Percentiles rank a stretch among this genome's conserved stretches.
phyloP scores from a whole-genome alignment of 2,329 filamentous ascomycete genomes.

The Aspergillus thermomutatus region DNA sequence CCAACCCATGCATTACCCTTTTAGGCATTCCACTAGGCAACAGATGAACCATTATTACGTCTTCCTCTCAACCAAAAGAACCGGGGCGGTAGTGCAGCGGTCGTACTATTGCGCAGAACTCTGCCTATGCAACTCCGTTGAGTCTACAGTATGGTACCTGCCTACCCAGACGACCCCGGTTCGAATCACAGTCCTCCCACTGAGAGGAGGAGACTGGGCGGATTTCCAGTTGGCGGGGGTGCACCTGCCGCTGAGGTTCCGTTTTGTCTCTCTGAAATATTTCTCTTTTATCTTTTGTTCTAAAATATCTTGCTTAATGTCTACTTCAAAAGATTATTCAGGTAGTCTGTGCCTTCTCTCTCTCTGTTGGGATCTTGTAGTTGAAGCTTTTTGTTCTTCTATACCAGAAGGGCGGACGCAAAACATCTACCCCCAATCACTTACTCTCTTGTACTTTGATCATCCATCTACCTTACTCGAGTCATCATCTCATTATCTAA shows the following conservation, averaged over 20 bases:
- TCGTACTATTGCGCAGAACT: background rate
- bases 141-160: background rate
- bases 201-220: background rate
- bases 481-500: no score
- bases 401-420: background rate
- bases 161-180: background rate
- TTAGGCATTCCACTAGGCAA: background rate
- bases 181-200: background rate
- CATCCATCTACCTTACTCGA: no score
- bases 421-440: no score
- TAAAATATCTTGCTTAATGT: background rate
- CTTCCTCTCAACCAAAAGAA: background rate
- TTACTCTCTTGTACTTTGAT: no score
- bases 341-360: no score
- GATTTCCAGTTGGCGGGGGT: background rate
- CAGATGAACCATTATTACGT: background rate
- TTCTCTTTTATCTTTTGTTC: background rate
- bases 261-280: background rate
- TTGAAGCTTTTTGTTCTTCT: background rate
- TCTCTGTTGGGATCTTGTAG: background rate
- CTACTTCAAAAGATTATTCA: no score
- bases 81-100: background rate
- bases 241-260: background rate
- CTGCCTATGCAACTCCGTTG: background rate
- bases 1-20: background rate